phyloP scores from a whole-genome alignment of 2,329 filamentous ascomycete genomes.

The Pseudopyrenochaeta lycopersici region DNA sequence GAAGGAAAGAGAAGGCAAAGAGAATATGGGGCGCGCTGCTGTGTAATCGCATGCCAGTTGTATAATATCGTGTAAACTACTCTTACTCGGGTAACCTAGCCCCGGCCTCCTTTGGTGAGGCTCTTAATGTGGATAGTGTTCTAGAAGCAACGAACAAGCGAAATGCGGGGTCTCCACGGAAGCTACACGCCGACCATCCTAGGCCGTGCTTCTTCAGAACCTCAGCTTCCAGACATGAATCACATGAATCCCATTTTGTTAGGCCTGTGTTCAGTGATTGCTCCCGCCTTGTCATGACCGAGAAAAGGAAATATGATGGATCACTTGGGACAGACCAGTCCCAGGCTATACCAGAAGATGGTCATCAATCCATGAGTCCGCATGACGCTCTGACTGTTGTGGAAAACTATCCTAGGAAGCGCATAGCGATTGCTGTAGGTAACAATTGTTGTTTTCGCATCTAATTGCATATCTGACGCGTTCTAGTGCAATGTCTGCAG shows the following conservation, averaged over 20 bases:
- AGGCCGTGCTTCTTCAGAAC: conserved; percentile 5
- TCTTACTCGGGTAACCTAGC: not conserved
- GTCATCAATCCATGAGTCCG: conserved; percentile 12
- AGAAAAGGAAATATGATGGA: conserved; percentile 28
- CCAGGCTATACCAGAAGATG: conserved; percentile 8
- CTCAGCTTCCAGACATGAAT: conserved; percentile 2
- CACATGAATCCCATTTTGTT: not conserved
- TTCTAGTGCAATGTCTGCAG: conserved; percentile 41
- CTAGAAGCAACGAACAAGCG: not conserved
- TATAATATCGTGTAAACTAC: conserved; percentile 17
- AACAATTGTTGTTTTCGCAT: not conserved
- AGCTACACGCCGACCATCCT: conserved; percentile 8
- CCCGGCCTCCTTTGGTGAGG: not conserved
- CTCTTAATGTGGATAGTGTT: not conserved
- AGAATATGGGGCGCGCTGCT: conserved; percentile 28
- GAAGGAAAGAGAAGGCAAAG: conserved; percentile 65
- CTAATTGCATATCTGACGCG: conserved; percentile 1
- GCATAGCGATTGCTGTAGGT: conserved; percentile 36
- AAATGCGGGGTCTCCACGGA: conserved; percentile 17
- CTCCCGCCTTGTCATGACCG: conserved; percentile 15
- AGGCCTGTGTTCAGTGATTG: not conserved
- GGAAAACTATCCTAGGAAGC: conserved; percentile 35
- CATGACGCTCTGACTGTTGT: conserved; percentile 13
- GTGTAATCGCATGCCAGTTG: conserved; percentile 19
- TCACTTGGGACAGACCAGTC: conserved; percentile 10